Evolutionary conservation across 2,329 filamentous ascomycete species (phyloP).

Genomic region (Escovopsis sp.): DNA sequence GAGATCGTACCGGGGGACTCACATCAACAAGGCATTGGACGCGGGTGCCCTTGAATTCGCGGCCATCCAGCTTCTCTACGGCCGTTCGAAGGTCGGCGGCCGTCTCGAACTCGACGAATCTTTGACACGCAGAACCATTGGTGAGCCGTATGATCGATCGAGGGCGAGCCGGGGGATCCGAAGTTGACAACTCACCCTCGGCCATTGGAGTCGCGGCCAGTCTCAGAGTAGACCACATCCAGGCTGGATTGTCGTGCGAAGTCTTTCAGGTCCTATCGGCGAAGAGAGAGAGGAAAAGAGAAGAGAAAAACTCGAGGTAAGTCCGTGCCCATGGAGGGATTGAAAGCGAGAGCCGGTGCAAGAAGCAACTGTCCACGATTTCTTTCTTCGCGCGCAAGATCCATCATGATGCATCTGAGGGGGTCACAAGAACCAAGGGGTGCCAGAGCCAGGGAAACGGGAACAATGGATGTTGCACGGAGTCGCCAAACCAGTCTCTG

Average conservation of each 20-base stretch:
- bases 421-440: slow-evolving; percentile 17
- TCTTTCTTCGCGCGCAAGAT: slow-evolving; percentile 15
- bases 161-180: not conserved
- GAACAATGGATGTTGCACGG: slow-evolving; percentile 7
- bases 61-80: slow-evolving; percentile 85
- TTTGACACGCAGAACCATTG: slow-evolving; percentile 23
- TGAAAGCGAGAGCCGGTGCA: slow-evolving; percentile 14
- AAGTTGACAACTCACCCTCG: slow-evolving; percentile 54
- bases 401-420: slow-evolving; percentile 11
- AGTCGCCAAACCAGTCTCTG: slow-evolving; percentile 14
- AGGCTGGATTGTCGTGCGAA: slow-evolving; percentile 93
- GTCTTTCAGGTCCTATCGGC: slow-evolving; percentile 96
- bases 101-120: slow-evolving; percentile 96
- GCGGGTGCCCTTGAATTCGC: slow-evolving; percentile 79
- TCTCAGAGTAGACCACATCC: slow-evolving; percentile 97
- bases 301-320: slow-evolving; percentile 60
- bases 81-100: slow-evolving; percentile 77
- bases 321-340: slow-evolving; percentile 47
- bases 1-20: slow-evolving; percentile 21
- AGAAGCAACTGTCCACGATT: slow-evolving; percentile 14
- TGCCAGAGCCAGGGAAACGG: slow-evolving; percentile 3
- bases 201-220: slow-evolving; percentile 77
- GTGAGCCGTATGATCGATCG: not conserved
- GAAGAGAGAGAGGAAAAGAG: slow-evolving; percentile 11
- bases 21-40: slow-evolving; percentile 85